These are phyloP conservation scores for Hypoxylon rubiginosum DNA, from an alignment of 2,329 filamentous ascomycete species.

Conservation along the genomic window DNA sequence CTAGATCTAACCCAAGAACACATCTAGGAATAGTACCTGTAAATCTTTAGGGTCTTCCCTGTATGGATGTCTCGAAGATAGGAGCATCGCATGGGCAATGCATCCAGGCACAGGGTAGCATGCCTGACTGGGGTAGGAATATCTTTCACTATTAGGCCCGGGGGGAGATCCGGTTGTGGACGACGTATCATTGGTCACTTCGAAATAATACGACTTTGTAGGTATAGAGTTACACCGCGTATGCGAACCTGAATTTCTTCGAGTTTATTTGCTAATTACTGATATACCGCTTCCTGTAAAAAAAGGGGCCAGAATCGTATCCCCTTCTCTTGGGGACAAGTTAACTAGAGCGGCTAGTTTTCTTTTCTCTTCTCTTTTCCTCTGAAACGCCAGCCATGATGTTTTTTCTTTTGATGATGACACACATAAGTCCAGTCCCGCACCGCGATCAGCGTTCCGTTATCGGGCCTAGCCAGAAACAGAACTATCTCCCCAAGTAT, in stretches of 20 bases:
- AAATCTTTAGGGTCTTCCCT: not conserved
- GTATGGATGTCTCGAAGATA: not conserved
- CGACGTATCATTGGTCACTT: not conserved
- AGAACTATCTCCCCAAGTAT: conserved; percentile 19
- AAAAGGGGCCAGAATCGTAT: conserved; percentile 7
- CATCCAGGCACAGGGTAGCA: not conserved
- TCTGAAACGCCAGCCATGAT: conserved; percentile 30
- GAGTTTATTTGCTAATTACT: conserved; percentile 15
- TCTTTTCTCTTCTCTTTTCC: conserved; percentile 22
- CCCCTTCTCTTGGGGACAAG: conserved; percentile 1
- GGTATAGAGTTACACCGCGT: not conserved
- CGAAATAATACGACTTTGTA: not conserved
- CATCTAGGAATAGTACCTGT: not conserved
- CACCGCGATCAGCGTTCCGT: conserved; percentile 1
- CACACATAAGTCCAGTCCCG: conserved; percentile 25
- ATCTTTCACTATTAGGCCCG: no score
- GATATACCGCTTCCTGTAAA: not conserved
- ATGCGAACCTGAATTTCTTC: conserved; percentile 4
- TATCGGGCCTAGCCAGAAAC: conserved; percentile 35
- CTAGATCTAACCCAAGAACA: not conserved
- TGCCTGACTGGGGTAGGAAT: not conserved
- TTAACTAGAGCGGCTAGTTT: conserved; percentile 3
- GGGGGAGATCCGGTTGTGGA: no score
- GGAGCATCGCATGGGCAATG: not conserved
- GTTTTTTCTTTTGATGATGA: conserved; percentile 20